Base-by-base conservation (phyloP, 345 rosid genomes). In the Bretschneidera sinensis region DNA sequence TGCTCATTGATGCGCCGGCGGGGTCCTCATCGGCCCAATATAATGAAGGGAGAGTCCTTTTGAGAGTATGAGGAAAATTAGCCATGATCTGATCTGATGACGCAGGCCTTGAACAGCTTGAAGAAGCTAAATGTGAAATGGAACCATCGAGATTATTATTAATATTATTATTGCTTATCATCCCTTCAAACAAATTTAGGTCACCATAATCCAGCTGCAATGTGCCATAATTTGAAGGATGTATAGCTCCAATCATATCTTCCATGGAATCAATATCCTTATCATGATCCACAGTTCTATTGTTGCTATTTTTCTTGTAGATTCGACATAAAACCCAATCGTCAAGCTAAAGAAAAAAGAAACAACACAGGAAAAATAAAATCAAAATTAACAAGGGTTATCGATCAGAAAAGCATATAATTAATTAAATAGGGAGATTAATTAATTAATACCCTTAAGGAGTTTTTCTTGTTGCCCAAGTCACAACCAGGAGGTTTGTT, bases 251-350 rank as follows among this genome's bases (percentile, higher is more conserved):
- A 45, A 74, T 64, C 70, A 87, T 65, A 49, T 80, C 80, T 13
- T 80, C 83, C 58, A 78, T 50, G 2, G 78, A 63, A 59, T 86
- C 88, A n/a, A n/a, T n/a, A 49, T 92, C 84, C 67, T 70, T 83
- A 22, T 83, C 86, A 18, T 78, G 85, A 68, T 79, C 89, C 49
- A 74, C 2, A 20, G 82, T 76, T 51, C 92, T 58, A 48, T 75
- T 58, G 2, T 80, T 47, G 64, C 70, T 85, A 69, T 66, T 81
- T 67, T 89, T 92, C 85, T 89, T 78, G 81, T 92, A 92, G 74
- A 92, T 87, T 59, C 98, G 84, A 75, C 97, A 92, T 24, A 92
- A 59, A 35, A 92, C 98, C 97, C 98, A 92, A 74, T 92, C 98
- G 60, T 92, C 98, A 69, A 92, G 91, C 98, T 89, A 65, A 35